phyloP scores from a whole-genome alignment of 257 asterid species.

The Petunia axillaris region DNA sequence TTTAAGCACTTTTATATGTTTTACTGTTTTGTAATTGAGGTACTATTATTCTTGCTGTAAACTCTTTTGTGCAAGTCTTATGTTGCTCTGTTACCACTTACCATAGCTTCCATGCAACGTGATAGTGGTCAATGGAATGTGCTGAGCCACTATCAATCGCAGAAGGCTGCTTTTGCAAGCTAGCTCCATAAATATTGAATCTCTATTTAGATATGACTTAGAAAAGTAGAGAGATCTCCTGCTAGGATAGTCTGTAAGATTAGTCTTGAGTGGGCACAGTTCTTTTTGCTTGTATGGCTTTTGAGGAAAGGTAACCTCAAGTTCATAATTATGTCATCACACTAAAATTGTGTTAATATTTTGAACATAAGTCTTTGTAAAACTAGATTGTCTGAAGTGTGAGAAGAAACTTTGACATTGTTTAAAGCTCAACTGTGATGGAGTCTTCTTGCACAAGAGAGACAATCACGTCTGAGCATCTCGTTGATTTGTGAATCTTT shows the following conservation, averaged over 20 bases:
- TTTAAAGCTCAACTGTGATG: not conserved
- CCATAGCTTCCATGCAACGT: not conserved
- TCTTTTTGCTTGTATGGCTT: constrained; percentile 11
- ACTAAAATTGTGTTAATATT: not conserved
- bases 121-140: constrained; percentile 10
- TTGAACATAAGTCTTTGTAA: not conserved
- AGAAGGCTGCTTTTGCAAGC: not conserved
- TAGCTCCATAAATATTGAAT: not conserved
- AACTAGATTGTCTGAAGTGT: not conserved
- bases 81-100: not conserved
- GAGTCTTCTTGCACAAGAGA: constrained; percentile 7
- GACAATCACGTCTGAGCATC: not conserved
- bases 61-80: not conserved
- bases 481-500: not conserved
- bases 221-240: not conserved
- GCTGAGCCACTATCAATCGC: not conserved
- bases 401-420: not conserved
- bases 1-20: not conserved
- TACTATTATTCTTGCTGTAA: not conserved
- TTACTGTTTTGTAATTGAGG: not conserved
- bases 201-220: not conserved
- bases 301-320: constrained; percentile 13
- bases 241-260: constrained; percentile 9
- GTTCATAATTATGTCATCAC: constrained; percentile 18
- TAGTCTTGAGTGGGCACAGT: not conserved